Percentiles rank a stretch among this genome's conserved stretches.
These are phyloP conservation scores for Prunus salicina DNA, from an alignment of 306 rosid species.

Conservation along the genomic window DNA sequence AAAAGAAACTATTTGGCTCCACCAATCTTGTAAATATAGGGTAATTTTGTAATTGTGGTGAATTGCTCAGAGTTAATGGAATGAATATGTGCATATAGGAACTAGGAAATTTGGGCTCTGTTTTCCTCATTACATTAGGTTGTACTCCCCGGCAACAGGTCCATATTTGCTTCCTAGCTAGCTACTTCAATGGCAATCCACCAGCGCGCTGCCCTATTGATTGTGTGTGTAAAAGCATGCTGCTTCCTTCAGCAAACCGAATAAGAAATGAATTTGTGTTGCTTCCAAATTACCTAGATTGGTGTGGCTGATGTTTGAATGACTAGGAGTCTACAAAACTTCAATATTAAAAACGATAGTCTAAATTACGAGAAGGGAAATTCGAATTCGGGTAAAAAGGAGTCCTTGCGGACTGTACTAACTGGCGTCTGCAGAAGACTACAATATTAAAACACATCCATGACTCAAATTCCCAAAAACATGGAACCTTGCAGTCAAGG, in stretches of 20 bases:
- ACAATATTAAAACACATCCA: slow-evolving; percentile 4
- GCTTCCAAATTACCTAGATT: not conserved
- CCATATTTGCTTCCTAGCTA: not conserved
- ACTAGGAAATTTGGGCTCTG: not conserved
- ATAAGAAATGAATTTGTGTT: not conserved
- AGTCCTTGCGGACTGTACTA: no score
- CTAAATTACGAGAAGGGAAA: no score
- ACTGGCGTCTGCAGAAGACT: not conserved
- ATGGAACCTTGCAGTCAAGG: not conserved
- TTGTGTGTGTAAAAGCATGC: not conserved
- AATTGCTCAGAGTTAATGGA: slow-evolving; percentile 1
- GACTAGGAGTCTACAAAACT: not conserved
- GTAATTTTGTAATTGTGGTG: not conserved
- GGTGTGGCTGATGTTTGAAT: not conserved
- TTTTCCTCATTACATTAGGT: not conserved
- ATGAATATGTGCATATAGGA: not conserved
- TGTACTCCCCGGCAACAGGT: not conserved
- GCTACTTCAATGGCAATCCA: not conserved
- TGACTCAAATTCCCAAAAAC: not conserved
- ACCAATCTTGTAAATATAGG: slow-evolving; percentile 2
- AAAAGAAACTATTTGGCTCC: not conserved
- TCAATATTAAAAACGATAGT: no score
- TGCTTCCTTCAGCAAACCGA: not conserved
- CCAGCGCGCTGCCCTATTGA: not conserved
- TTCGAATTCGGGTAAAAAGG: not conserved